These are phyloP conservation scores for Zizania palustris DNA, from an alignment of 202 grass and related monocot species.

Conservation along the genomic window DNA sequence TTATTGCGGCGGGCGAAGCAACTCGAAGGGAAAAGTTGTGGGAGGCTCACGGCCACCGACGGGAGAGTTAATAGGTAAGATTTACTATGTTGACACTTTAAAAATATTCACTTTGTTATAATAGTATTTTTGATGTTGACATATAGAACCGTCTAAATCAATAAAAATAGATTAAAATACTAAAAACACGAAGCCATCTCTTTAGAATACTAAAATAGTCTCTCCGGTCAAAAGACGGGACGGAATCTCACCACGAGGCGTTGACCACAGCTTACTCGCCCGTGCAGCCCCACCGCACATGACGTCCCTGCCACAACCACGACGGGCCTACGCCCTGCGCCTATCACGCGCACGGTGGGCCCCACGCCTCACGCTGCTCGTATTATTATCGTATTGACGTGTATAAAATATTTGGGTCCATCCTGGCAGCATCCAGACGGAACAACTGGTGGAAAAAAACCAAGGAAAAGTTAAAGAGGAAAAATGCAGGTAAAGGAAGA, in stretches of 20 bases:
- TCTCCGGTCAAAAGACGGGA: constrained; percentile 24
- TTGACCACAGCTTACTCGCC: constrained; percentile 29
- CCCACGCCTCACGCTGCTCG: constrained; percentile 1
- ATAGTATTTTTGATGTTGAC: too few species aligned
- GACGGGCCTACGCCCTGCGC: background rate
- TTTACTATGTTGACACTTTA: too few species aligned
- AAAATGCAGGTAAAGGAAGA: background rate
- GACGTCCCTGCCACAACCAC: constrained; percentile 12
- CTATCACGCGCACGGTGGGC: constrained; percentile 36
- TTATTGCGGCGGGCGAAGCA: constrained; percentile 28
- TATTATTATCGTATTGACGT: background rate
- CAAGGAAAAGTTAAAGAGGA: background rate
- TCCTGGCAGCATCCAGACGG: background rate
- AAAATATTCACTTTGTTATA: too few species aligned
- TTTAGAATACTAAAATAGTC: too few species aligned
- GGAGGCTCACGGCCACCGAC: background rate
- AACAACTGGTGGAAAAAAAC: background rate
- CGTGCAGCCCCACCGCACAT: background rate
- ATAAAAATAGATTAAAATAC: too few species aligned
- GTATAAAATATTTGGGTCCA: constrained; percentile 41
- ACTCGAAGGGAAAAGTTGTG: background rate
- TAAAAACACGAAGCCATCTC: too few species aligned
- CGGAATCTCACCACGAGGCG: constrained; percentile 14
- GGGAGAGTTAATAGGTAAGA: too few species aligned
- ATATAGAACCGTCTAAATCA: too few species aligned